Percentiles rank a stretch among this genome's conserved stretches.
Evolutionary conservation across 2,329 filamentous ascomycete genomes (phyloP).

Genomic region (Nemania sp.): DNA sequence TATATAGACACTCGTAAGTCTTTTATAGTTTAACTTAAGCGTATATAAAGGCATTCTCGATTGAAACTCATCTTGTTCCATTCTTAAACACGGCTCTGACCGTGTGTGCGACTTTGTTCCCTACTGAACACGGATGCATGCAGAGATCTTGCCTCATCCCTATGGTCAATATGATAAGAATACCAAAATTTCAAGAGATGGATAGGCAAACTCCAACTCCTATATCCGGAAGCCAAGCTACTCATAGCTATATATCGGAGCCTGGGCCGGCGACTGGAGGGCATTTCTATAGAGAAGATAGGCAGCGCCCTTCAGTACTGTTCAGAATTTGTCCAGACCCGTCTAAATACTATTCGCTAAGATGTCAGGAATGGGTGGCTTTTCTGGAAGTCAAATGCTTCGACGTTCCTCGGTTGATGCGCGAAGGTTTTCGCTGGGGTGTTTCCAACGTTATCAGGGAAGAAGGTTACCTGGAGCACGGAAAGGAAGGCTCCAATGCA

Average conservation of each 20-base stretch:
- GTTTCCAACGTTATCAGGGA: constrained; percentile 5
- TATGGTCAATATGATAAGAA: background rate
- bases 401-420: constrained; percentile 29
- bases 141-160: background rate
- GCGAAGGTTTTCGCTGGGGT: constrained; percentile 30
- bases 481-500: background rate
- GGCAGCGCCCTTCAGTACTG: constrained; percentile 10
- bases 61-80: background rate
- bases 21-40: background rate
- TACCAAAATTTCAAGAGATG: background rate
- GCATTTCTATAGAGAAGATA: constrained; percentile 17
- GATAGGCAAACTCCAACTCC: constrained; percentile 1
- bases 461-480: constrained; percentile 14
- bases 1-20: too few relatives aligned
- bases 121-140: background rate
- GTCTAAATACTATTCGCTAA: background rate
- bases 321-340: constrained; percentile 18
- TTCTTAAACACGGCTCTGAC: background rate
- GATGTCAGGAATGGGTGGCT: constrained; percentile 23
- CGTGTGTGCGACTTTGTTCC: background rate
- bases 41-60: background rate
- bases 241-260: constrained; percentile 3
- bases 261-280: constrained; percentile 24
- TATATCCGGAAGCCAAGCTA: constrained; percentile 2
- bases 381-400: constrained; percentile 18